Base-by-base conservation (phyloP, 345 rosid genomes). In the Acer campestre region DNA sequence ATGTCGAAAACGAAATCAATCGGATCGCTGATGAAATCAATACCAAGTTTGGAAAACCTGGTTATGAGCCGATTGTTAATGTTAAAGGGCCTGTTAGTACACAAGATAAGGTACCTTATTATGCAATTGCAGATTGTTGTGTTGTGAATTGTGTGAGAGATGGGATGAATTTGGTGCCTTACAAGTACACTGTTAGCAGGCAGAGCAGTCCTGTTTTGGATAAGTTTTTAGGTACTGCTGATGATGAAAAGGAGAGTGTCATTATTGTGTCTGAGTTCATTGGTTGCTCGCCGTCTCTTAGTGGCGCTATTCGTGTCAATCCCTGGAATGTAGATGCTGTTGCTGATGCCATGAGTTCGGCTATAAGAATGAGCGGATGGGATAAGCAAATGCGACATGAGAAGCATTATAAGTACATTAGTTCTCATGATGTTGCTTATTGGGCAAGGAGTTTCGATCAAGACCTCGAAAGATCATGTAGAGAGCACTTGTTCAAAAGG, bases 151-250 rank as follows among this genome's bases (percentile, higher is more conserved):
- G 92, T 49, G 90, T 94, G 10, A 86, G 98, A 75, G 98, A 94
- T 79, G 98, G 98, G 71, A 92, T 94, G 98, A 94, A 94, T 85
- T 75, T 94, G 86, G 91, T 90, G 73, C 89, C 98, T 42, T 94
- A 94, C 56, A 88, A 86, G 82, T 94, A 94, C 77, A 92, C 97
- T 0, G 94, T 85, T 58, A 88, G 89, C 59, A 82, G 97, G 72
- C 94, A 94, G 78, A 90, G 98, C 11, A 87, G 90, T 83, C 83
- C 91, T 79, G 86, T 71, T 77, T 65, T 89, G 69, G 92, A 92
- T 71, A 61, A 73, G 49, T 92, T 90, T 5, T 73, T 93, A 74
- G 90, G 91, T 8, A 42, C 9, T 67, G 78, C 83, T 40, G 69
- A 82, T n/a, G 80, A 83, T 59, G 82, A 73, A 8, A 89, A 83